Base-by-base conservation (phyloP, 2,329 filamentous ascomycete species). In the Calonectria pseudoturangicola region DNA sequence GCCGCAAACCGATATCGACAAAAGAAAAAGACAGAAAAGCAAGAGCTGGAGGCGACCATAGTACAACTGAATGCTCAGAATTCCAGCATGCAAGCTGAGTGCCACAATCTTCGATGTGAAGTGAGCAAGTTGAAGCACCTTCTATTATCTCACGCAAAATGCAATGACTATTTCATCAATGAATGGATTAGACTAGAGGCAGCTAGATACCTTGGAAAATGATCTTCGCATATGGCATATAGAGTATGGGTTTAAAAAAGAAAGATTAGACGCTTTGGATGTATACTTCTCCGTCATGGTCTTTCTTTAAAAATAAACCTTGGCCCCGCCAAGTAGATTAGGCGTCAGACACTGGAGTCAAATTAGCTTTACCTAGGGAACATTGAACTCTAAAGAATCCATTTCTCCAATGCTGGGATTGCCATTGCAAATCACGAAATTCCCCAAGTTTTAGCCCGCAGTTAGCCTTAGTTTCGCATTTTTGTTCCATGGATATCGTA, bases 181-280 rank as follows among this genome's bases (percentile, higher is more conserved):
- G 48, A 51, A 51, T 51, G 47, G 47, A 28, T 50, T 50, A 51
- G 48, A 51, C 27, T 8, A 8, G 15, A 51, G 48, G 48, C 15
- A 3, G 15, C 27, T 9, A 30, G 25, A 30, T 51, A 51, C 25
- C 15, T 30, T 51, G 48, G 28, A 30, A 30, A 5, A 16, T 51
- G 27, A 51, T 28, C 9, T 9, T 8, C 6, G 12, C 13, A 15
- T 27, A 51, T 16, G 25, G 25, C 9, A 9, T 9, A 33, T 33
- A 12, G 15, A 27, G 2, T 18, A 18, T 8, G 21, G 48, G 13
- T 7, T 6, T 9, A 8, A 16, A 51, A 30, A 28, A 2, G 6
- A 8, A 4, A 30, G 12, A 2, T 5, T 13, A 16, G 15, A 8
- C 13, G 30, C 4, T 33, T 33, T 33, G 30, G 30, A 33, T 5